These are phyloP conservation scores for Boletus tomentosulus DNA, from an alignment of 768 basidiomycete genomes.

Conservation along the genomic window DNA sequence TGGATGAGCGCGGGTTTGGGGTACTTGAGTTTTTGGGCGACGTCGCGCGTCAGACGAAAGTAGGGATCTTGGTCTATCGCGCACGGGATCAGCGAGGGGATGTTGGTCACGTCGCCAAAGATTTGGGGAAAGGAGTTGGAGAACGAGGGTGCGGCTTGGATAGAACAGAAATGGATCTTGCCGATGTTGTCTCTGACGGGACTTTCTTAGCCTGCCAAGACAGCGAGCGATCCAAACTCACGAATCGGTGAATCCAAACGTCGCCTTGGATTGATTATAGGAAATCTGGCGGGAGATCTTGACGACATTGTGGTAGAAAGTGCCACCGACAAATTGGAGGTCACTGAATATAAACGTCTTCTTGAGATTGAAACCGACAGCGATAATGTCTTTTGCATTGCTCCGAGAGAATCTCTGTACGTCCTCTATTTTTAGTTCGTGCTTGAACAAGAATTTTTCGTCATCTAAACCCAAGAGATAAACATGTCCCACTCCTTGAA, in stretches of 20 bases:
- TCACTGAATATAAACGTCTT: constrained; percentile 98
- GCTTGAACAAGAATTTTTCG: constrained; percentile 98
- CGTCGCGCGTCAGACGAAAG: constrained; percentile 96
- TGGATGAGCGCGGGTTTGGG: constrained; percentile 91
- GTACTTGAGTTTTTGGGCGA: constrained; percentile 90
- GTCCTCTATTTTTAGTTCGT: constrained; percentile 87
- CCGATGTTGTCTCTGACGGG: constrained; percentile 88
- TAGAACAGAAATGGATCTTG: constrained; percentile 92
- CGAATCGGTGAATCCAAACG: constrained; percentile 97
- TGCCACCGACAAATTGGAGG: constrained; percentile 83
- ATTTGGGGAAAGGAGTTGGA: constrained; percentile 99
- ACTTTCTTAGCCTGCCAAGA: not conserved
- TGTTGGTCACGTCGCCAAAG: constrained; percentile 74
- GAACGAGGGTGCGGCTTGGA: constrained; percentile 96
- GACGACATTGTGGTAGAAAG: constrained; percentile 92
- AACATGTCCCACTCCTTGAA: not conserved
- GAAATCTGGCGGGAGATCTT: constrained; percentile 92
- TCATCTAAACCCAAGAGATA: constrained; percentile 58
- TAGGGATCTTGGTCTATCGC: constrained; percentile 98
- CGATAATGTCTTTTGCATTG: constrained; percentile 96
- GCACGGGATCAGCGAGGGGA: constrained; percentile 94
- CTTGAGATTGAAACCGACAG: constrained; percentile 86
- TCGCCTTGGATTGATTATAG: constrained; percentile 88
- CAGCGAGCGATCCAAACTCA: constrained; percentile 39
- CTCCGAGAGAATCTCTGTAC: constrained; percentile 73